These are phyloP conservation scores for Jamesozyma hellenica DNA, from an alignment of 805 yeast genomes.

Conservation along the genomic window DNA sequence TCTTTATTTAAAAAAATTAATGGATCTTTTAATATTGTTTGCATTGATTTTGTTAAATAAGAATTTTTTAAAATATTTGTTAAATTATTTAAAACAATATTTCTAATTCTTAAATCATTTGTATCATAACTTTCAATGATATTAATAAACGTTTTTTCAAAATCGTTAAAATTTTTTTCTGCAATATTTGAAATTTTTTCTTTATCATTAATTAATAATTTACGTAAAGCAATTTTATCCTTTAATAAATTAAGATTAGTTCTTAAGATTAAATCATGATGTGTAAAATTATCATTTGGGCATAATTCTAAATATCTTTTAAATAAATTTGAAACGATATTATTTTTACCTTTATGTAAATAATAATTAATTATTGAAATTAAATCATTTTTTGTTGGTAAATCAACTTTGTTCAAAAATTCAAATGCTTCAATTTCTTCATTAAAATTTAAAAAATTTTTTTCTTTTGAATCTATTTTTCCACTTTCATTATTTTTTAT, in stretches of 20 bases:
- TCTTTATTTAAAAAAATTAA: constrained; percentile 8
- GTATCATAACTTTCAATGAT: constrained; percentile 13
- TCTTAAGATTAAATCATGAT: constrained; percentile 15
- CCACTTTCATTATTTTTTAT: constrained; percentile 2
- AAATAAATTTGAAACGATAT: constrained; percentile 15
- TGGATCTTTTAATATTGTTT: constrained; percentile 7
- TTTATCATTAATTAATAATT: background rate
- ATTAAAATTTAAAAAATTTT: constrained; percentile 8
- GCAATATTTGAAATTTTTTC: background rate
- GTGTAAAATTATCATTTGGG: constrained; percentile 1
- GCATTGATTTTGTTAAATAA: constrained; percentile 6
- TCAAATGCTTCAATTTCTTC: constrained; percentile 25
- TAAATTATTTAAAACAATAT: constrained; percentile 15
- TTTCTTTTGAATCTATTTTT: constrained; percentile 1
- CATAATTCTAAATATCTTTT: constrained; percentile 18
- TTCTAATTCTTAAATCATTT: constrained; percentile 10
- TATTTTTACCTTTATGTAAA: constrained; percentile 10
- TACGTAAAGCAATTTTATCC: background rate
- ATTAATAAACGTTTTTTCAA: constrained; percentile 12
- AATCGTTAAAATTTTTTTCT: constrained; percentile 7
- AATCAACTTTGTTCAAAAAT: constrained; percentile 23
- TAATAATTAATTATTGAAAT: constrained; percentile 20
- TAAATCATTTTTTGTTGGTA: constrained; percentile 21
- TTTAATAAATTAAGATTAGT: constrained; percentile 18
- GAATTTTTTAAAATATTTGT: constrained; percentile 11